Evolutionary conservation across 495 filamentous ascomycete genomes (phyloP).

Genomic region (Penicillium turbatum): DNA sequence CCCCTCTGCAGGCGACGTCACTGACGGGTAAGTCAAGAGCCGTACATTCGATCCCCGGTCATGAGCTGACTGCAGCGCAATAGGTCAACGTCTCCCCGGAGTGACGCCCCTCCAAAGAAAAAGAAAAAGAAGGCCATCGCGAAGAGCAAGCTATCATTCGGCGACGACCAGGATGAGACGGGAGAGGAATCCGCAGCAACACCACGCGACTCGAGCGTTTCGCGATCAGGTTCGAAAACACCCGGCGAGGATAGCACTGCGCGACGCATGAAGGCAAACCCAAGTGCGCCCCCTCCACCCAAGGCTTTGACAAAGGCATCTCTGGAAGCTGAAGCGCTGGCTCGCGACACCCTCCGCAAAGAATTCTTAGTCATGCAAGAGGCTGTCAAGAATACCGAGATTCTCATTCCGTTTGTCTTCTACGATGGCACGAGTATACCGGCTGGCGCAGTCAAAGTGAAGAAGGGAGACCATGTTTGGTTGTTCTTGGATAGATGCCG

Average conservation of each 20-base stretch:
- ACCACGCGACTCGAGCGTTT: constrained; percentile 32
- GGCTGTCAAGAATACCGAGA: constrained; percentile 81
- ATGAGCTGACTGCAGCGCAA: constrained; percentile 37
- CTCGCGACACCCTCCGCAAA: constrained; percentile 75
- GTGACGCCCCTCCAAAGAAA: constrained; percentile 50
- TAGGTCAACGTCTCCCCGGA: constrained; percentile 40
- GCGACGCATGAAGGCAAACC: constrained; percentile 61
- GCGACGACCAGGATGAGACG: constrained; percentile 50
- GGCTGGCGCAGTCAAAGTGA: constrained; percentile 73
- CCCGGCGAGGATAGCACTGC: constrained; percentile 36
- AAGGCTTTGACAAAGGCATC: constrained; percentile 84
- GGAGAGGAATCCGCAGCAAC: constrained; percentile 34
- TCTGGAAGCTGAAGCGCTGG: constrained; percentile 72
- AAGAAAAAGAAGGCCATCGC: constrained; percentile 63
- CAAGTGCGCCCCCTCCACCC: constrained; percentile 62
- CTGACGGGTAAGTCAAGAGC: constrained; percentile 48
- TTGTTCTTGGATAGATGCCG: constrained; percentile 84
- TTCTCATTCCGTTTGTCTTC: constrained; percentile 92
- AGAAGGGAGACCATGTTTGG: constrained; percentile 91
- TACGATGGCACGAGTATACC: constrained; percentile 98
- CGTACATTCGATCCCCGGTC: constrained; percentile 1
- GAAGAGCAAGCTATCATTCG: constrained; percentile 69
- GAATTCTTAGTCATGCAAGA: constrained; percentile 84
- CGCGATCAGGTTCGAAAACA: constrained; percentile 38
- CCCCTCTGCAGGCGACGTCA: constrained; percentile 48